A percentile compares a stretch with the other conserved stretches of the same genome.
Conservation (phyloP, 2,329 filamentous ascomycete genomes). For the Aspergillus sojae region DNA sequence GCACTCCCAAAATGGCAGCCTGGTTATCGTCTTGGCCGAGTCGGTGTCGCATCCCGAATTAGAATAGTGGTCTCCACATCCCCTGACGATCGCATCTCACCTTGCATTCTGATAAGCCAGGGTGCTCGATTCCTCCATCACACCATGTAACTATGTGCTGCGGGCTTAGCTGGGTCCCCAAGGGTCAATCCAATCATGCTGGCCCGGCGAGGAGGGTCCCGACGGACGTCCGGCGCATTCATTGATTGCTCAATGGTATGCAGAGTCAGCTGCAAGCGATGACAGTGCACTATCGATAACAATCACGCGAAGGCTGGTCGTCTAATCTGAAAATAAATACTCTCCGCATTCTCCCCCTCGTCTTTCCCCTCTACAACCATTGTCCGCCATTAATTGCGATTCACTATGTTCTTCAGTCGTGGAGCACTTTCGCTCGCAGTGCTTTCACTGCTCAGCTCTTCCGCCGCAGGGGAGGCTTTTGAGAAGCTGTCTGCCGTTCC, state of each 20-base stretch:
- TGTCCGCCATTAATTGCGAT: not conserved
- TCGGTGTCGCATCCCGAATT: not conserved
- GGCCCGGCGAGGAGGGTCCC: not conserved
- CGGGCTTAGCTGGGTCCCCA: not conserved
- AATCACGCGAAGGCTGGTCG: constrained; percentile 3
- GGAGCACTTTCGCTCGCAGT: constrained; percentile 34
- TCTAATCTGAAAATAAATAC: not conserved
- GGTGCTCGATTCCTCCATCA: not conserved
- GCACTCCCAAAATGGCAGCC: not conserved
- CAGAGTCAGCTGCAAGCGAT: not conserved
- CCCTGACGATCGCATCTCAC: constrained; percentile 13
- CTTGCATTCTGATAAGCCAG: constrained; percentile 8
- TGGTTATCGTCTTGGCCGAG: not conserved
- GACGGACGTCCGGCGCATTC: constrained; percentile 6
- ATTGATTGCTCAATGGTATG: not conserved
- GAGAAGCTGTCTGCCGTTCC: constrained; percentile 40
- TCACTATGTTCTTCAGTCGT: constrained; percentile 31
- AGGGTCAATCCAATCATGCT: constrained; percentile 10
- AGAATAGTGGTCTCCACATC: constrained; percentile 5
- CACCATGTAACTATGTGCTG: constrained; percentile 14
- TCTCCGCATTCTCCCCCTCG: not conserved
- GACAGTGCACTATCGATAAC: not conserved
- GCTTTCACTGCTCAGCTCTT: constrained; percentile 31
- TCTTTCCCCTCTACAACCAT: not conserved
- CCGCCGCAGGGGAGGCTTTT: constrained; percentile 36